phyloP scores from a whole-genome alignment of 2,329 filamentous ascomycete genomes.

The Berkeleyomyces basicola region DNA sequence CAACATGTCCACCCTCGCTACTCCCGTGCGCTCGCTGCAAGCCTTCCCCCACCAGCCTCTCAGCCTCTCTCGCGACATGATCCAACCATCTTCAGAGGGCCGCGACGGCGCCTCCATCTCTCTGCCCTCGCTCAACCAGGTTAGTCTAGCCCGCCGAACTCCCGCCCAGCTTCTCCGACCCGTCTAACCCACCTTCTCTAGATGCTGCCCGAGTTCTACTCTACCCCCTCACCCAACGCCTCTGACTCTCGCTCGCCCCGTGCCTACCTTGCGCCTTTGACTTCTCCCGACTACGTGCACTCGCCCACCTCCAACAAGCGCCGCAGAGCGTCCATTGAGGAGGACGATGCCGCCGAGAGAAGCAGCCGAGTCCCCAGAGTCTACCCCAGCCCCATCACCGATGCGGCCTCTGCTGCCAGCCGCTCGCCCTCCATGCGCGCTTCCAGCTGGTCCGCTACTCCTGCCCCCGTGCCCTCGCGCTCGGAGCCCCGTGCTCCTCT shows the following conservation, averaged over 20 bases:
- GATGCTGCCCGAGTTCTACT: constrained; percentile 21
- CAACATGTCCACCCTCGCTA: constrained; percentile 21
- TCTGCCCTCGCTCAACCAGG: constrained; percentile 37
- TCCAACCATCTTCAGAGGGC: constrained; percentile 24
- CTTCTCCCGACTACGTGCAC: constrained; percentile 32
- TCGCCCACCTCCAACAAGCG: constrained; percentile 32
- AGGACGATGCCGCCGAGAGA: constrained; percentile 24
- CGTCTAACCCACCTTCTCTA: constrained; percentile 15
- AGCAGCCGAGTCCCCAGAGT: constrained; percentile 31
- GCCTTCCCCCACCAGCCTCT: constrained; percentile 6
- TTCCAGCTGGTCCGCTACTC: constrained; percentile 5
- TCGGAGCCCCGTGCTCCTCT: constrained; percentile 1
- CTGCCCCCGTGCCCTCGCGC: background rate
- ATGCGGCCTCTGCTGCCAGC: constrained; percentile 5
- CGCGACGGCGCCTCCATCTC: constrained; percentile 25
- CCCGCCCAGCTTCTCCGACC: background rate
- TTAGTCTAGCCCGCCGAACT: constrained; percentile 18
- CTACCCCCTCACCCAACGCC: constrained; percentile 20
- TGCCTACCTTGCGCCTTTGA: constrained; percentile 19
- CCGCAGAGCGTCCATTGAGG: constrained; percentile 25
- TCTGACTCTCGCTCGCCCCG: constrained; percentile 22
- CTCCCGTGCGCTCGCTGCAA: background rate
- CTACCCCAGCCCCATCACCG: constrained; percentile 22
- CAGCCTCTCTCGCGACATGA: constrained; percentile 36
- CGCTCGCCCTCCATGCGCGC: constrained; percentile 4